Evolutionary conservation across 345 rosid genomes (phyloP), one percentile per base, ranked within the genome.

Genomic region (Pistacia atlantica): DNA sequence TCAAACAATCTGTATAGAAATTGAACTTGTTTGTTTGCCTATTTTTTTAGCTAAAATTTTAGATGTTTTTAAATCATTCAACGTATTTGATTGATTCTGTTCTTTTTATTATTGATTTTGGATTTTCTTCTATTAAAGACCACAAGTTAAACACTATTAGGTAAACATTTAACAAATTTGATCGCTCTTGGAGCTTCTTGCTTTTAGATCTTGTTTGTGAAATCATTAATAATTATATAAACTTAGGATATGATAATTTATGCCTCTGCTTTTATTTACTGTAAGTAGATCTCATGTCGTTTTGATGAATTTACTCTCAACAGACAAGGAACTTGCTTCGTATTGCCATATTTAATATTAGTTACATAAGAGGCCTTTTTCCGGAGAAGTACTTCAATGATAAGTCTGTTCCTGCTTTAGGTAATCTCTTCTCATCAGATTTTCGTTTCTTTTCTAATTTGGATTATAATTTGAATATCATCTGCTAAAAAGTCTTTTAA

Each of bases 351-450:
- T 97, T 97, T 88, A 97, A 97, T 73, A 94, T 94, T 79, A 97
- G 98, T 76, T 97, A 97, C 83, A 90, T 97, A 63, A 90, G 97
- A 85, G 99, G 97, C 20, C 89, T 97, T 77, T 97, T 97, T 72
- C 99, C 98, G 0, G 98, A 97, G 81, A 97, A 92, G 78, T 97
- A 92, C 83, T 94, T 94, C 91, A 92, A 85, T 46, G 98, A 97
- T 33, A 94, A 97, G 83, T 89, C 95, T 58, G 96, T 94, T 84
- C 98, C 99, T 48, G 99, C 99, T 72, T 82, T 96, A 75, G 99
- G 98, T 97, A 69, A 77, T 49, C 11, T 38, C 37, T 13, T 64
- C 4, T 11, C 18, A 11, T 25, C 37, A 18, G 33, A 42, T 69
- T 65, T 18, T 71, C 33, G 46, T 42, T 42, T 42, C 42, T 42